These are phyloP conservation scores for barrel medic (Medicago truncatula) DNA, from an alignment of 306 rosid genomes.

Conservation along the genomic window MtrunA17r5.0-ANR NC_053042.1:53902001-53902500, in stretches of 20 bases:
- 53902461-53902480: not conserved
- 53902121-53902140: conserved; percentile 91
- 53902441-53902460: conserved; percentile 12
- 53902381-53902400: not conserved
- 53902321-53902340: conserved; percentile 67
- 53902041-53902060: conserved; percentile 48
- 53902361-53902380: not conserved
- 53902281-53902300: conserved; percentile 49
- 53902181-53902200: conserved; percentile 47
- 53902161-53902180: conserved; percentile 56
- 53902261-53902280: conserved; percentile 81
- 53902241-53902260: conserved; percentile 97
- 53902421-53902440: conserved; percentile 59
- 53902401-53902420: conserved; percentile 42
- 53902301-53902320: conserved; percentile 49
- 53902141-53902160: conserved; percentile 68
- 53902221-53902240: conserved; percentile 37
- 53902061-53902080: conserved; percentile 71
- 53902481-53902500: no score
- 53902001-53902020: not conserved
- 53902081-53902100: conserved; percentile 65
- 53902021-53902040: conserved; percentile 64
- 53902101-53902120: conserved; percentile 63
- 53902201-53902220: conserved; percentile 43
- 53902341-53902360: not conserved